phyloP scores from a whole-genome alignment of 2,329 filamentous ascomycete species.

The Shiraia bambusicola region DNA sequence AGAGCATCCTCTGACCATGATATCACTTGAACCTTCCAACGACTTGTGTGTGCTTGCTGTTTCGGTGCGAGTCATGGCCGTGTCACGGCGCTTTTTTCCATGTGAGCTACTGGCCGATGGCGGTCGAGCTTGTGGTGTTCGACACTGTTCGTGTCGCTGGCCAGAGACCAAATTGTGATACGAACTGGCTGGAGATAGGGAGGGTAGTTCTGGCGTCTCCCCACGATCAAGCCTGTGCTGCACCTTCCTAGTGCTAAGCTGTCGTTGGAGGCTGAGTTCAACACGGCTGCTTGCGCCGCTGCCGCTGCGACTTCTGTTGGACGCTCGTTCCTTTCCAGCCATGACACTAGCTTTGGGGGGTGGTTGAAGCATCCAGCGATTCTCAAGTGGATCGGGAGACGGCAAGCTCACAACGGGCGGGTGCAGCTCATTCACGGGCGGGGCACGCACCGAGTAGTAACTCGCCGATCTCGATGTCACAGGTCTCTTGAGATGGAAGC shows the following conservation, averaged over 20 bases:
- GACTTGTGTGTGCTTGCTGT: slow-evolving; percentile 24
- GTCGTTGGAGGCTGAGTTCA: slow-evolving; percentile 41
- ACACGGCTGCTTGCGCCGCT: slow-evolving; percentile 46
- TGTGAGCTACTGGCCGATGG: slow-evolving; percentile 34
- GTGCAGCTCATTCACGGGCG: slow-evolving; percentile 82
- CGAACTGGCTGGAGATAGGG: slow-evolving; percentile 41
- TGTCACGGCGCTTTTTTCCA: slow-evolving; percentile 33
- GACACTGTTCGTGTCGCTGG: slow-evolving; percentile 36
- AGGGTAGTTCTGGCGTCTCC: slow-evolving; percentile 38
- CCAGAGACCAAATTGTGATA: slow-evolving; percentile 27
- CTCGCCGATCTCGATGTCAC: slow-evolving; percentile 35
- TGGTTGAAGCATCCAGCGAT: slow-evolving; percentile 89
- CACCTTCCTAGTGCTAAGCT: slow-evolving; percentile 43
- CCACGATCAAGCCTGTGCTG: slow-evolving; percentile 40
- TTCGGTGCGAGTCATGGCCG: slow-evolving; percentile 26
- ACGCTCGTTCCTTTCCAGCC: slow-evolving; percentile 76
- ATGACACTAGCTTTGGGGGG: slow-evolving; percentile 88
- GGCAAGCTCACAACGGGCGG: slow-evolving; percentile 80
- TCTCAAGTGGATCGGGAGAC: slow-evolving; percentile 67
- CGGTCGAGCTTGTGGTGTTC: slow-evolving; percentile 29
- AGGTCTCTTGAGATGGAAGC: slow-evolving; percentile 24
- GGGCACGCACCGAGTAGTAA: slow-evolving; percentile 52
- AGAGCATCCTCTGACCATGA: slow-evolving; percentile 16
- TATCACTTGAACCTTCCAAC: slow-evolving; percentile 28
- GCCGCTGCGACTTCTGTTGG: slow-evolving; percentile 60